These are phyloP conservation scores for Toxoplasma gondii DNA, from an alignment of 169 alveolate genomes.

Conservation along the genomic window DNA sequence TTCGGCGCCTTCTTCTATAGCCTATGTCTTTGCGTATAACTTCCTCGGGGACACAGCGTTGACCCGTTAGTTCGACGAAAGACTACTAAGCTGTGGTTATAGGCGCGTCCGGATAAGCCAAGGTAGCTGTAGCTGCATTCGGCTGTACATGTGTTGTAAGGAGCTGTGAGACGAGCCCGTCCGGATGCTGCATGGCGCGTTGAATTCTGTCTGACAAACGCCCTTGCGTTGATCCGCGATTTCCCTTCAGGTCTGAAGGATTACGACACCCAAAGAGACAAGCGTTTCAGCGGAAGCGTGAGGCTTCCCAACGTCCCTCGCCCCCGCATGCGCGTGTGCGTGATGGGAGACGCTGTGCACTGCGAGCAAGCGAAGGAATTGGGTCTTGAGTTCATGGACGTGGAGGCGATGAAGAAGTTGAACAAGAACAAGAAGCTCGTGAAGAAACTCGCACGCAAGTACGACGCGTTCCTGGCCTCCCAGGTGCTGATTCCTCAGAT, in stretches of 20 bases:
- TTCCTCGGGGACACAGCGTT: too few species aligned
- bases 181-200: too few species aligned
- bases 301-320: constrained; percentile 97
- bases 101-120: too few species aligned
- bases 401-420: constrained; percentile 98
- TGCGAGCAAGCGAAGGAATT: constrained; percentile 97
- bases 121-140: too few species aligned
- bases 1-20: too few species aligned
- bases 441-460: constrained; percentile 91
- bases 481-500: constrained; percentile 98
- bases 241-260: constrained; percentile 92
- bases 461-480: constrained; percentile 98
- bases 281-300: constrained; percentile 99
- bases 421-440: constrained; percentile 98
- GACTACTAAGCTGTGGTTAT: too few species aligned
- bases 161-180: too few species aligned
- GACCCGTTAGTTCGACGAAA: too few species aligned
- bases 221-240: too few species aligned
- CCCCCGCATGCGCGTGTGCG: constrained; percentile 93
- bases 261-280: constrained; percentile 99
- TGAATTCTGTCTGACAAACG: too few species aligned
- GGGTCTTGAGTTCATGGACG: constrained; percentile 96
- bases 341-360: constrained; percentile 99
- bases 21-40: too few species aligned
- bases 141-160: too few species aligned